Conservation (phyloP, 2,329 filamentous ascomycete genomes). For the Chrysoporthe austroafricana region DNA sequence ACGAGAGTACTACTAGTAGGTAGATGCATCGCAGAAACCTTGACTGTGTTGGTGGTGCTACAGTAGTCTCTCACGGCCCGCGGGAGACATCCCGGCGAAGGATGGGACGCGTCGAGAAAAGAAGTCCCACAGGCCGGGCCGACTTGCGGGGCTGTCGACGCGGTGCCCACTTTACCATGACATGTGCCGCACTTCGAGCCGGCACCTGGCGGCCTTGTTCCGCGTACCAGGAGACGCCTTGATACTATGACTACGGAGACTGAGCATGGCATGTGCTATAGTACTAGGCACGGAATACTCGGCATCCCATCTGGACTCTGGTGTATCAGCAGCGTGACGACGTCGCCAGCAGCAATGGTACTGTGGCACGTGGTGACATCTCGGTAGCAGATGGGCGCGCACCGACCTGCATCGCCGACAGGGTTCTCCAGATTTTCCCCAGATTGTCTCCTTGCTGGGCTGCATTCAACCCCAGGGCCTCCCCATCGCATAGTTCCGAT, state of each 20-base stretch:
- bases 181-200: not conserved
- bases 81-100: too few species aligned
- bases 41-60: not conserved
- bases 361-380: not conserved
- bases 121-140: not conserved
- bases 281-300: too few species aligned
- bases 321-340: not conserved
- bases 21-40: too few species aligned
- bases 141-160: not conserved
- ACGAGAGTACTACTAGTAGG: too few species aligned
- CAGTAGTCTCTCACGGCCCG: too few species aligned
- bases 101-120: not conserved
- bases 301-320: not conserved
- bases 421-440: slow-evolving; percentile 7
- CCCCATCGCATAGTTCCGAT: too few species aligned
- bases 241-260: not conserved
- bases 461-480: not conserved
- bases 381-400: not conserved
- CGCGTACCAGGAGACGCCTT: not conserved
- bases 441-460: too few species aligned
- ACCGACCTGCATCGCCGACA: too few species aligned
- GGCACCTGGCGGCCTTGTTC: not conserved
- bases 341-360: not conserved
- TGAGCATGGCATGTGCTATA: too few species aligned
- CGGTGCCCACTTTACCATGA: not conserved